phyloP scores from a whole-genome alignment of 257 asterid genomes.

The Cynanchum wilfordii region DNA sequence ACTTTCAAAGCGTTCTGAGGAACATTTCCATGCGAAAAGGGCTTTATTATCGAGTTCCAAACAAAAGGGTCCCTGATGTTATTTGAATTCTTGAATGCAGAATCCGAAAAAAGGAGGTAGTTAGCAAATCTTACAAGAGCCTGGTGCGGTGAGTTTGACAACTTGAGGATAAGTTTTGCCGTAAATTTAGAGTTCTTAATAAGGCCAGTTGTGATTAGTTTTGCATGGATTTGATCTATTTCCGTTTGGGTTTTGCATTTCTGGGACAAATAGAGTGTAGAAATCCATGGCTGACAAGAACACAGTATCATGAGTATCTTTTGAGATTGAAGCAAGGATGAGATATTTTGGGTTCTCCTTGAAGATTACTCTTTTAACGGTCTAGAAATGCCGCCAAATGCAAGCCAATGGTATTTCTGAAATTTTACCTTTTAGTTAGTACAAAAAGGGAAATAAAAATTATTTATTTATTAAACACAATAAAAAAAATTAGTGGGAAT shows the following conservation, averaged over 20 bases:
- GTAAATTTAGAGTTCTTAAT: conserved; percentile 37
- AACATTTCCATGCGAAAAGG: conserved; percentile 50
- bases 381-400: not conserved
- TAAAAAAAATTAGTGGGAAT: conserved; percentile 75
- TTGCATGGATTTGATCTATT: conserved; percentile 55
- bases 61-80: conserved; percentile 47
- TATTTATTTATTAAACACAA: too few species aligned
- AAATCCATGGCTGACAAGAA: conserved; percentile 57
- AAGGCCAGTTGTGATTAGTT: conserved; percentile 62
- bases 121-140: conserved; percentile 50
- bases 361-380: not conserved
- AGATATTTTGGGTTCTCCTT: not conserved
- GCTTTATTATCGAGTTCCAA: conserved; percentile 68
- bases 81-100: conserved; percentile 5
- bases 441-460: too few species aligned
- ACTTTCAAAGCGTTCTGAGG: conserved; percentile 51
- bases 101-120: conserved; percentile 33
- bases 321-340: not conserved
- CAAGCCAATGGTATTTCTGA: not conserved
- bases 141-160: conserved; percentile 39
- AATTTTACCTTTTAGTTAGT: not conserved
- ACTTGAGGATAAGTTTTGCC: conserved; percentile 47
- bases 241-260: conserved; percentile 60
- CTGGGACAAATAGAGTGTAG: conserved; percentile 31
- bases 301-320: conserved; percentile 32